Base-by-base conservation (phyloP, 129 eudicot genomes). In the Flaveria trinervia region DNA sequence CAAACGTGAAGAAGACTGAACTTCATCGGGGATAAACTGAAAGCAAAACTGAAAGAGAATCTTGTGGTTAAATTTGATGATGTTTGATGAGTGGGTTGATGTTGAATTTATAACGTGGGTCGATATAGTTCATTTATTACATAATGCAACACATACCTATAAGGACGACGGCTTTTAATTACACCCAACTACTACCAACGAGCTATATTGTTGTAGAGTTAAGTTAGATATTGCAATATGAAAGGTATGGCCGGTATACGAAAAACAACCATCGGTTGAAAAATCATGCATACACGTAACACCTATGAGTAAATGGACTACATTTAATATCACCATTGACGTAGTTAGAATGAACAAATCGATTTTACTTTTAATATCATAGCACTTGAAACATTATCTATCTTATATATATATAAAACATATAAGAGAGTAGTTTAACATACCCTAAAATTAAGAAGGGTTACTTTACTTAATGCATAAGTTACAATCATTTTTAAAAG, bases 11-110 rank as follows among this genome's bases (percentile, higher is more conserved):
- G 48, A 48, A 75, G 61, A 62, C 17, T 46, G 71, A 75, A 45
- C 72, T 46, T 62, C 79, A 75, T 75, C 62, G 79, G 79, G 28
- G 51, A 49, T 13, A 20, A 30, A 30, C 36, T 65, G 72, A 75
- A 74, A 33, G 6, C 48, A 17, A 66, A 16, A 16, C 50, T 66
- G 50, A n/a, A 69, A 74, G 59, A 13, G 48, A 45, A 49, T 17
- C 4, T 64, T 15, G 52, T 9, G 33, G 52, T 49, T 49, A 65
- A 56, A 54, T 39, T 17, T 76, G 66, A 76, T 75, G 66, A 76
- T 76, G 73, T 50, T 26, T 65, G 80, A 39, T 66, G 49, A 51
- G 3, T 36, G 51, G 57, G 39, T 50, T 6, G 43, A 43, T 50
- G 26, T 41, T 15, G 69, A 52, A 76, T 66, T 76, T 76, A 76